Evolutionary conservation across 2,329 filamentous ascomycete species (phyloP), one percentile per base, ranked within the genome.

Genomic region (Penicillium nordicum): DNA sequence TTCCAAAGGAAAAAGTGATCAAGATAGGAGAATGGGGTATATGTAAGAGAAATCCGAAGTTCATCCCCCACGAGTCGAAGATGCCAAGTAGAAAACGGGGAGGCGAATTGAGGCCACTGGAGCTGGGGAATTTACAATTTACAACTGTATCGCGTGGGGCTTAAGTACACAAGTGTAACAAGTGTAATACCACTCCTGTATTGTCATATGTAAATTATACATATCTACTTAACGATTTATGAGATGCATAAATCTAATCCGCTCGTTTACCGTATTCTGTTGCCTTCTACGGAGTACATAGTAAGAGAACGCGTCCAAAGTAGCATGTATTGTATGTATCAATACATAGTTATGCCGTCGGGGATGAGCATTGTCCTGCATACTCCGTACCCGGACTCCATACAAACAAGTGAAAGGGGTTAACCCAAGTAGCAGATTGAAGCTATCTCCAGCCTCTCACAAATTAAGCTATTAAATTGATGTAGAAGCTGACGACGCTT

Each of bases 401-500:
- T 25, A n/a, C 41, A 43, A 27, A 43, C 14, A 27, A 27, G 16
- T 11, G 23, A 27, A 43, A 27, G 41, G 41, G 41, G 36, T 6
- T 18, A 11, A 18, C 0, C 5, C 36, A 38, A 38, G 36, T 38
- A 38, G 36, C 36, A 42, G 23, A 42, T n/a, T 53, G 50, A 53
- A 41, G 50, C 50, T 53, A 47, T 53, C 42, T 25, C 25, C 29
- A 43, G 40, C 21, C 38, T 40, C 11, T 12, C 14, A 34, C 43
- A 14, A 32, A 47, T n/a, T 38, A 49, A 50, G 43, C 50, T 46
- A 53, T 43, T 16, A 27, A 14, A n/a, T 27, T 12, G 8, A 12
- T 18, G 8, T 29, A 16, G 32, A 53, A 42, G 52, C 52, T 55
- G 52, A 55, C 52, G 52, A 55, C 52, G 52, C 52, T 37, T 32